Evolutionary conservation across 2,329 filamentous ascomycete genomes (phyloP).

Genomic region (Dryadomyces quercivorus): DNA sequence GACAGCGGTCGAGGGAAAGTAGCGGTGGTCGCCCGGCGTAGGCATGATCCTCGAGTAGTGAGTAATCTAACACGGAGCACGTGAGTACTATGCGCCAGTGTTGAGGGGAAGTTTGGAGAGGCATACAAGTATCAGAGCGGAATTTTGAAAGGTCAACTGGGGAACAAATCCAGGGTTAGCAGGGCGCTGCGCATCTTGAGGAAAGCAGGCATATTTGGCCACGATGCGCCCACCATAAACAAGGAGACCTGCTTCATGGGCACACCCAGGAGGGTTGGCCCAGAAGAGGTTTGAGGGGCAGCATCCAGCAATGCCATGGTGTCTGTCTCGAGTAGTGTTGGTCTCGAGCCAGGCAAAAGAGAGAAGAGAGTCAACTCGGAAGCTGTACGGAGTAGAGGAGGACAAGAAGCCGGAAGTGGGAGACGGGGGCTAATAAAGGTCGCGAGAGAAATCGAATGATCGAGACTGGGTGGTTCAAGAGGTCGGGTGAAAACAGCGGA

Average conservation of each 20-base stretch:
- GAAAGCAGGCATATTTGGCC: background rate
- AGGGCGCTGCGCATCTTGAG: background rate
- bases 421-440: background rate
- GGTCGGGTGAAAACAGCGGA: background rate
- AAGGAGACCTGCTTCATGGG: conserved; percentile 59
- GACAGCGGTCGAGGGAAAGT: conserved; percentile 87
- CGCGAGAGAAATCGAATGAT: background rate
- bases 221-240: conserved; percentile 39
- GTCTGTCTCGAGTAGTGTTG: background rate
- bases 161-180: conserved; percentile 11
- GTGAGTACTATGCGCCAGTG: background rate
- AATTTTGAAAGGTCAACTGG: conserved; percentile 71
- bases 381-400: background rate
- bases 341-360: background rate
- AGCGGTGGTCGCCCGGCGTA: conserved; percentile 68
- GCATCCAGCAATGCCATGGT: conserved; percentile 30
- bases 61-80: conserved; percentile 30
- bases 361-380: background rate
- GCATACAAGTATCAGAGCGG: conserved; percentile 57
- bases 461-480: background rate
- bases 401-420: background rate
- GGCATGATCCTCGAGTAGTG: conserved; percentile 95
- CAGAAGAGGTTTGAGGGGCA: conserved; percentile 23
- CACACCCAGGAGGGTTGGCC: conserved; percentile 41
- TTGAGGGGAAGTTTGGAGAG: background rate